Evolutionary conservation across 164 flowering plant species (phyloP).

Genomic region (Echeveria elegans): DNA sequence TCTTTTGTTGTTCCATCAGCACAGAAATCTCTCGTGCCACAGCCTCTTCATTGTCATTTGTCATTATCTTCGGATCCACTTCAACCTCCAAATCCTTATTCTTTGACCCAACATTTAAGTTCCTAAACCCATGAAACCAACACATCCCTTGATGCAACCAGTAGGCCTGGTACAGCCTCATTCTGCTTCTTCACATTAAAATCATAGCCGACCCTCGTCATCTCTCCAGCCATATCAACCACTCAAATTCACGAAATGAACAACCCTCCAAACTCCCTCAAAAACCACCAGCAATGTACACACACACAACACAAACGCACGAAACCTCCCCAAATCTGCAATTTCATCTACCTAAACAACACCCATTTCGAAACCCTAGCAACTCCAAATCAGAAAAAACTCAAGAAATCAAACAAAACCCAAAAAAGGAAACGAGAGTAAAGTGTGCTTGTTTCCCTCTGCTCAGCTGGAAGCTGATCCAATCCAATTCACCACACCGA

Average conservation of each 20-base stretch:
- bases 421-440: neutral
- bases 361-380: neutral
- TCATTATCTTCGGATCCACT: constrained; percentile 33
- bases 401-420: neutral
- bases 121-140: constrained; percentile 55
- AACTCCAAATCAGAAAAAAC: neutral
- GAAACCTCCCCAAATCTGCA: neutral
- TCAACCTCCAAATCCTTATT: constrained; percentile 48
- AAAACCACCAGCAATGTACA: neutral
- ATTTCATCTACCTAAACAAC: neutral
- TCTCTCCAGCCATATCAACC: constrained; percentile 11
- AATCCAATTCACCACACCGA: neutral
- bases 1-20: constrained; percentile 57
- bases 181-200: constrained; percentile 32
- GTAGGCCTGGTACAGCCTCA: constrained; percentile 37
- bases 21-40: constrained; percentile 45
- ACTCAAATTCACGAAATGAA: neutral
- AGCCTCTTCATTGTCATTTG: constrained; percentile 64
- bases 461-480: neutral
- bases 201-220: constrained; percentile 59
- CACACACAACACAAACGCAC: neutral
- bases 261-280: too few relatives aligned
- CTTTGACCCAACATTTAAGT: constrained; percentile 52
- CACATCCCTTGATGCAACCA: constrained; percentile 55
- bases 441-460: constrained; percentile 1